phyloP scores from a whole-genome alignment of 352 stramenopile species.

The Globisporangium irregulare region DNA sequence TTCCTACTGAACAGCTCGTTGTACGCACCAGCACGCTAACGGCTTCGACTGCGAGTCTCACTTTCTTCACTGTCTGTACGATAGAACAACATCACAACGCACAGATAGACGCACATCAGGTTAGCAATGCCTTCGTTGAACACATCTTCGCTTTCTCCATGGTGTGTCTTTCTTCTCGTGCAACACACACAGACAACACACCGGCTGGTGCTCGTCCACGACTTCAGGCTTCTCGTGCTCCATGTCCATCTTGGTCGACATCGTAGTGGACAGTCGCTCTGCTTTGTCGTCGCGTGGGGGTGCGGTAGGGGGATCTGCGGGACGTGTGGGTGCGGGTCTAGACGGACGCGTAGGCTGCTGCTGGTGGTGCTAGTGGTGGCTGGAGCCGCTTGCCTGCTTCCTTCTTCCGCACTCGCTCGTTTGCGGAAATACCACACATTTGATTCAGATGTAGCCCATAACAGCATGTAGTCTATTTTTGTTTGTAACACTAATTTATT shows the following conservation, averaged over 20 bases:
- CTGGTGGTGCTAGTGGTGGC: neutral
- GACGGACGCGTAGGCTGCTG: neutral
- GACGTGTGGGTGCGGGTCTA: neutral
- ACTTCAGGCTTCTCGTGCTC: constrained; percentile 74
- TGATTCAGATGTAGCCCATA: neutral
- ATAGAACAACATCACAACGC: neutral
- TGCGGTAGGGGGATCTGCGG: neutral
- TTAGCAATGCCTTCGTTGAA: neutral
- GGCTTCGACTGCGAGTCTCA: constrained; percentile 47
- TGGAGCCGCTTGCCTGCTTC: neutral
- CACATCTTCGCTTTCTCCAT: neutral
- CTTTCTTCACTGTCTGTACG: constrained; percentile 56
- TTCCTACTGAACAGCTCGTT: neutral
- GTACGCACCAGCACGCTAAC: constrained; percentile 41
- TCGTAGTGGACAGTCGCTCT: constrained; percentile 14
- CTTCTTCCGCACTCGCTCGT: constrained; percentile 12
- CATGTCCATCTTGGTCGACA: constrained; percentile 68
- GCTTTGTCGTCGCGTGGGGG: neutral
- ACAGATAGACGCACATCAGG: neutral
- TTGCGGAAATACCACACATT: constrained; percentile 6
- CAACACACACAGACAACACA: constrained; percentile 13
- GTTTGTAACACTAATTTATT: too few relatives aligned
- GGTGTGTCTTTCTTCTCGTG: neutral
- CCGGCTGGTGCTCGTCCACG: constrained; percentile 56
- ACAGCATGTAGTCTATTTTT: too few relatives aligned